Percentiles rank a stretch among this genome's conserved stretches.
Evolutionary conservation across 768 basidiomycete genomes (phyloP).

Genomic region (Pholiota molesta): DNA sequence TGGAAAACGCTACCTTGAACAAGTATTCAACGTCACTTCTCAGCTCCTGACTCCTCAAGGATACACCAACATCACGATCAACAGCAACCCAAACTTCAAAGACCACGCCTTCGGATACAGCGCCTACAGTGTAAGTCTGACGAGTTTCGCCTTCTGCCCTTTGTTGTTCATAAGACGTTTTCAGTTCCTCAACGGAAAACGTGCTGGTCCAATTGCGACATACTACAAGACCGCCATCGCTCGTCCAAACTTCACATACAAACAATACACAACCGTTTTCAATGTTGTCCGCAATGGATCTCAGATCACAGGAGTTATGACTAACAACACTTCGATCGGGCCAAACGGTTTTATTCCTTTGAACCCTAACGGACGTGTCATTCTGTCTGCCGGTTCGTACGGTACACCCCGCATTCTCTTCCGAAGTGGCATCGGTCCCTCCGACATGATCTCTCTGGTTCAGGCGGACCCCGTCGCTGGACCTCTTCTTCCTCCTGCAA

Average conservation of each 20-base stretch:
- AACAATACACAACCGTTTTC: constrained; percentile 48
- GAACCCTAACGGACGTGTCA: constrained; percentile 58
- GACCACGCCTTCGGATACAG: constrained; percentile 65
- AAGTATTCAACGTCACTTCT: constrained; percentile 46
- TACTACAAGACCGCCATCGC: constrained; percentile 60
- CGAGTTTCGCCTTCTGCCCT: neutral
- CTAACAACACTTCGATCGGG: constrained; percentile 59
- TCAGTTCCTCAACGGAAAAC: constrained; percentile 47
- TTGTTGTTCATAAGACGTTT: neutral
- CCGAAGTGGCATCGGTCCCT: constrained; percentile 63
- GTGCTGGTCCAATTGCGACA: constrained; percentile 60
- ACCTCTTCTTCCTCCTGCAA: constrained; percentile 47
- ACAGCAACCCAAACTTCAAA: constrained; percentile 56
- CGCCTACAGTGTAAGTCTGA: constrained; percentile 38
- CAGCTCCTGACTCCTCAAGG: constrained; percentile 51
- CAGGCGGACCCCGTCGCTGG: constrained; percentile 48
- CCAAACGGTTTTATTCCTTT: constrained; percentile 58
- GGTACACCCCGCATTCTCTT: constrained; percentile 61
- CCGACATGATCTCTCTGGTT: constrained; percentile 57
- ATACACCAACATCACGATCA: constrained; percentile 56
- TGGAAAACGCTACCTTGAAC: constrained; percentile 58
- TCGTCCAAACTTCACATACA: constrained; percentile 55
- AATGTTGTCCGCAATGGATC: constrained; percentile 60
- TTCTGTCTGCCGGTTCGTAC: constrained; percentile 60
- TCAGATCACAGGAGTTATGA: constrained; percentile 59